Conservation (phyloP, 2,329 filamentous ascomycete species). For the Botrytis elliptica region DNA sequence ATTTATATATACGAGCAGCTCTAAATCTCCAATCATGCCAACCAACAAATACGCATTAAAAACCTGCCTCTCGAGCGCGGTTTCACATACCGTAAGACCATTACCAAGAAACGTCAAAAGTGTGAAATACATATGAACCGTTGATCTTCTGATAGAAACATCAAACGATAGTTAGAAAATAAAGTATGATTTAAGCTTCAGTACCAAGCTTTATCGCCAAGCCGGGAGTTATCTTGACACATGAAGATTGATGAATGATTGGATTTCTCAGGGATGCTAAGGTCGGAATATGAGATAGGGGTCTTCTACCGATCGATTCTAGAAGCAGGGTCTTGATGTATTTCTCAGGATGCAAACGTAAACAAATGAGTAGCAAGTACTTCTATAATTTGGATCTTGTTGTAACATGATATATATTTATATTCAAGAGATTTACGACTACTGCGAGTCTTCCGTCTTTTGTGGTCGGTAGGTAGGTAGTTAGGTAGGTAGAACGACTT, state of each 20-base stretch:
- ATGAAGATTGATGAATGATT: neutral
- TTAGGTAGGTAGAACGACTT: neutral
- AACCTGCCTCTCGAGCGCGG: neutral
- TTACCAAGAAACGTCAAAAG: neutral
- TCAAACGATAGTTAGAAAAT: neutral
- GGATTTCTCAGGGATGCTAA: neutral
- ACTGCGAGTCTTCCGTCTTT: no score
- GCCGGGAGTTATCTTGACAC: neutral
- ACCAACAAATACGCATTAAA: neutral
- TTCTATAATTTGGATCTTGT: neutral
- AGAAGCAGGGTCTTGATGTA: neutral
- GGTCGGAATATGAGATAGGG: neutral
- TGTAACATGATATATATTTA: neutral
- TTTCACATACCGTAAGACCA: neutral
- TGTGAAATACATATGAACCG: neutral
- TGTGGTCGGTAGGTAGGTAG: neutral
- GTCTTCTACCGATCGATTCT: neutral
- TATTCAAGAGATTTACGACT: neutral
- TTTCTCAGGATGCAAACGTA: neutral
- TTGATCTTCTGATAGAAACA: neutral
- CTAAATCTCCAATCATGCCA: neutral
- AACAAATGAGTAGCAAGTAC: neutral
- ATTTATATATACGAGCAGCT: neutral
- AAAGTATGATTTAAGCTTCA: neutral
- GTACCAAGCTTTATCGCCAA: slow-evolving; percentile 13